Base-by-base conservation (phyloP, 768 basidiomycete genomes). In the Collybiopsis luxurians region DNA sequence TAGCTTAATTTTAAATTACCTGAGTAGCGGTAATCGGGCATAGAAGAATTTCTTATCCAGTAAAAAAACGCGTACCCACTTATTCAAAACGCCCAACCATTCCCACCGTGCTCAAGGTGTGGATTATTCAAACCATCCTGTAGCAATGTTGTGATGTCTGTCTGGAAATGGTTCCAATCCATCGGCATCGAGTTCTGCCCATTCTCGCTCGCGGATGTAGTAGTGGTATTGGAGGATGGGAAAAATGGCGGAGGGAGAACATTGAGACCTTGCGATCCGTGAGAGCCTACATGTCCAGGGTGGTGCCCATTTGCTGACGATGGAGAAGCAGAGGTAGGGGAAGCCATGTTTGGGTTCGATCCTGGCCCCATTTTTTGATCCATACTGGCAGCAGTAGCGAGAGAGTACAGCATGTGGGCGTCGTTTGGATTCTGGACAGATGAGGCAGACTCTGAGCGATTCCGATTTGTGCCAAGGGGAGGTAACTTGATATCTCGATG, bases 61-160 rank as follows among this genome's bases (percentile, higher is more conserved):
- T n/a, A n/a, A n/a, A n/a, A n/a, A n/a, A n/a, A n/a, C n/a, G n/a
- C n/a, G n/a, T n/a, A n/a, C n/a, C n/a, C n/a, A n/a, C n/a, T n/a
- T 11, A 15, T n/a, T 51, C 30, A 59, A 40, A 59, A 55, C 12
- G 58, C 58, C 58, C 58, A 59, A 23, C 58, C 58, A 42, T 59
- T 53, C 23, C 53, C 58, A 11, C 45, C 53, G 24, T 59, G 46
- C 30, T 55, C 53, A 13, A 55, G 13, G 34, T 59, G 53, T n/a
- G n/a, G n/a, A 13, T 19, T 38, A 13, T 36, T 48, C 27, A 53
- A 49, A 49, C 55, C 58, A 40, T 59, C 53, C 53, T 55, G 53
- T 21, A 59, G 31, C 9, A 59, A 28, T 5, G 48, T 50, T 23
- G 53, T 47, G 15, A 59, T 52, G 38, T 59, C 58, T 26, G 45